These are phyloP conservation scores for Sphagnurus paluster DNA, from an alignment of 1,284 basidiomycete species.

Conservation along the genomic window DNA sequence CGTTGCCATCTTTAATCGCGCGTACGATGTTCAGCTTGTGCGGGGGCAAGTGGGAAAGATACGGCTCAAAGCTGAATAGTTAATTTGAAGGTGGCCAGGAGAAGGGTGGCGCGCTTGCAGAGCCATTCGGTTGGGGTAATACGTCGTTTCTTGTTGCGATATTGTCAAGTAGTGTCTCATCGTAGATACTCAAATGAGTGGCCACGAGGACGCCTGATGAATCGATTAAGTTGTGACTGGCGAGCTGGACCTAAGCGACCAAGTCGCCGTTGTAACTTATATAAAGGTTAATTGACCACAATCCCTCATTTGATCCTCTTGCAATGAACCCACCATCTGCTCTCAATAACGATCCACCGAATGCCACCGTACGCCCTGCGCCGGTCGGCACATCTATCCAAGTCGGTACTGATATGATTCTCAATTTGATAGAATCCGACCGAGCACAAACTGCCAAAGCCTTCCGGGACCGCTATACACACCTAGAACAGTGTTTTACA, in stretches of 20 bases:
- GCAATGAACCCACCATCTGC: slow-evolving; percentile 1
- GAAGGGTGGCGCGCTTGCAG: neutral
- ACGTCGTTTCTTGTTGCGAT: neutral
- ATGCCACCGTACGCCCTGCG: neutral
- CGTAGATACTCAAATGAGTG: neutral
- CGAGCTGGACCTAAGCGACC: no score
- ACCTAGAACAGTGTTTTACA: slow-evolving; percentile 15
- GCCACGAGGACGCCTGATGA: neutral
- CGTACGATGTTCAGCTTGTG: neutral
- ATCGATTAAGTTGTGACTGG: no score
- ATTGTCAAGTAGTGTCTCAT: neutral
- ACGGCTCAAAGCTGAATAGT: slow-evolving; percentile 1
- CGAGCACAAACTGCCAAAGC: slow-evolving; percentile 15
- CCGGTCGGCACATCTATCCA: slow-evolving; percentile 22
- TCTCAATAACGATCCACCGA: neutral
- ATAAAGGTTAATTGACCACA: no score
- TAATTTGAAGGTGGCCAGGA: neutral
- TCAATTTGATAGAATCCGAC: slow-evolving; percentile 23
- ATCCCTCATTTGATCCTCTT: no score
- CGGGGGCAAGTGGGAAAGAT: neutral
- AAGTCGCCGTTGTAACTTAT: no score
- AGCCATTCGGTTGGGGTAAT: neutral
- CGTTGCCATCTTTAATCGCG: neutral
- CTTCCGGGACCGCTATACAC: slow-evolving; percentile 12
- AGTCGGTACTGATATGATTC: slow-evolving; percentile 20